phyloP scores from a whole-genome alignment of 768 basidiomycete species.

The Clavulina sp. region DNA sequence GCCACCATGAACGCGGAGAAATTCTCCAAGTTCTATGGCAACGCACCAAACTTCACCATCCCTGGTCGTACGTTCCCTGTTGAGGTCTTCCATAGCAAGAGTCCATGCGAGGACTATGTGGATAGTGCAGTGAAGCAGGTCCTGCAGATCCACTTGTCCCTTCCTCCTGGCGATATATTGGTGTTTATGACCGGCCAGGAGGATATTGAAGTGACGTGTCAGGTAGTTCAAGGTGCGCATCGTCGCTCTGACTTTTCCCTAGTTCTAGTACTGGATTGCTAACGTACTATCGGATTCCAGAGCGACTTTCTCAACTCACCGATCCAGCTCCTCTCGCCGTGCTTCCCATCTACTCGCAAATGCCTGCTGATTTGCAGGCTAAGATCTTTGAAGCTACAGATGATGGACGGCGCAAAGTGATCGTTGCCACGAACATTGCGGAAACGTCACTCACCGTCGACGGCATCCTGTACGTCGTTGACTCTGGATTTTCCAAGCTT shows the following conservation, averaged over 20 bases:
- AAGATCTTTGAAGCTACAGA: constrained; percentile 91
- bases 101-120: constrained; percentile 98
- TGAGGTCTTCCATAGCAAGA: constrained; percentile 89
- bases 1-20: constrained; percentile 99
- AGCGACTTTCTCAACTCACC: constrained; percentile 81
- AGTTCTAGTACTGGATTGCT: neutral
- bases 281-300: constrained; percentile 24
- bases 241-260: neutral
- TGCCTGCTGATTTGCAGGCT: constrained; percentile 97
- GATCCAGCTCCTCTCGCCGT: constrained; percentile 76
- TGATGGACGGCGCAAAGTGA: constrained; percentile 90
- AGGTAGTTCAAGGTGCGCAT: constrained; percentile 66
- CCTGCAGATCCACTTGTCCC: constrained; percentile 85
- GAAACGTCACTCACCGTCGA: constrained; percentile 98
- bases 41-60: constrained; percentile 88
- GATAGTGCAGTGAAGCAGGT: constrained; percentile 97
- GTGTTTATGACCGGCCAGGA: constrained; percentile 99
- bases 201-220: constrained; percentile 94
- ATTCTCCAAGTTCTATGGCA: constrained; percentile 94
- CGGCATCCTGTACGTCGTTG: constrained; percentile 92
- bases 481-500: constrained; percentile 90
- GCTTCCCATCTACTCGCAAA: constrained; percentile 97
- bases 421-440: constrained; percentile 97
- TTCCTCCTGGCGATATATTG: constrained; percentile 84
- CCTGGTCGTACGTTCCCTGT: constrained; percentile 93